Base-by-base conservation (phyloP, 1,284 basidiomycete species). In the Trametes versicolor region DNA sequence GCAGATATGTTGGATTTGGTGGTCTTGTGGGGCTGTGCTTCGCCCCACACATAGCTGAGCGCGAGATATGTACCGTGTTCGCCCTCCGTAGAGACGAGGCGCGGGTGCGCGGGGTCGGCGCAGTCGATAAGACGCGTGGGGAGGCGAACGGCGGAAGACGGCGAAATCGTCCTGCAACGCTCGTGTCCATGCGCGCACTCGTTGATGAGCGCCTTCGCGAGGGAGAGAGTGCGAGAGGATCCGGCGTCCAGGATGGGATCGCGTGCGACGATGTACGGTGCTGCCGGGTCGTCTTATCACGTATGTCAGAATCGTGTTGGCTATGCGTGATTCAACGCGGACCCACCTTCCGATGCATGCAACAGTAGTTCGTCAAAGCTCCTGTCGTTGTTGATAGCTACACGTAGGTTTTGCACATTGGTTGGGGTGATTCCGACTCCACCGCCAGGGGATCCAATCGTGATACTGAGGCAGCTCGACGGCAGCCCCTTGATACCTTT, bases 11-110 rank as follows among this genome's bases (percentile, higher is more conserved):
- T 66, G 15, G 27, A 15, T 21, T 12, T 50, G 23, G 58, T 58
- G 10, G 61, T 63, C 9, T 36, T 39, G 49, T 66, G 53, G 9
- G 57, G 53, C 48, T 66, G 65, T 0, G 25, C 52, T 15, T 57
- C 60, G 39, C 66, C 66, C 66, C 62, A 67, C 15, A 67, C 66
- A 36, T 67, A 67, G 56, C 66, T 67, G 34, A 67, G 60, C 10
- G 66, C 60, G 4, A 55, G 23, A 25, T 67, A 67, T 5, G 15
- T 36, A 12, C 37, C 62, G 4, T 10, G 34, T 15, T 15, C 19
- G 5, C 65, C 55, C 8, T 25, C 19, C 6, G 32, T 39, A 1
- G 15, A 1, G 8, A 34, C 23, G 1, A 67, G 54, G 1, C 41
- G 49, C 5, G 58, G 59, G 15, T 23, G 34, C 2, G 23, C 19